Conservation (phyloP, 2,329 filamentous ascomycete genomes). For the Colletotrichum orchidophilum region DNA sequence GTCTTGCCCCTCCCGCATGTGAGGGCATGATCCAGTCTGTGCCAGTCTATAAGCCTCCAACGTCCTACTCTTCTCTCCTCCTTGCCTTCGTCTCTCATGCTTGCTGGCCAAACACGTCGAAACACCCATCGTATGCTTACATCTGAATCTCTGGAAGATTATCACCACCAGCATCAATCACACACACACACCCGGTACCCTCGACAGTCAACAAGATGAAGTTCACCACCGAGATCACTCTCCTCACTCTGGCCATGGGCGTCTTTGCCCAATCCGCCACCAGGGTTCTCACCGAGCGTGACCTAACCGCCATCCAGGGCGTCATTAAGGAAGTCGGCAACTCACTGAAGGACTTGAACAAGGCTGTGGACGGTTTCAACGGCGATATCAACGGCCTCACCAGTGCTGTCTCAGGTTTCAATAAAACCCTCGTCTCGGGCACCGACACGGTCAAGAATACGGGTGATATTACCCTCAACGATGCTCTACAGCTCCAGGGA, state of each 20-base stretch:
- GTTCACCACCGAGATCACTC: slow-evolving; percentile 34
- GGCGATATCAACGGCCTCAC: slow-evolving; percentile 36
- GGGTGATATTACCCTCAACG: slow-evolving; percentile 34
- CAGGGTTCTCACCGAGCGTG: slow-evolving; percentile 28
- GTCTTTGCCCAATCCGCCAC: slow-evolving; percentile 32
- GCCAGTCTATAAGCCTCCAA: slow-evolving; percentile 29
- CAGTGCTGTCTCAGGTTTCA: slow-evolving; percentile 36
- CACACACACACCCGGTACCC: not conserved
- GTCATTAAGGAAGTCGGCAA: slow-evolving; percentile 34
- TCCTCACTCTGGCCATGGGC: slow-evolving; percentile 32
- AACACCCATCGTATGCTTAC: not conserved
- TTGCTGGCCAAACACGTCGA: slow-evolving; percentile 30
- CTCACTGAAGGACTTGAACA: slow-evolving; percentile 36
- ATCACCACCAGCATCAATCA: not conserved
- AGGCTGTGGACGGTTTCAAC: slow-evolving; percentile 38
- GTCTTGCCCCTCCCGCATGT: slow-evolving; percentile 20
- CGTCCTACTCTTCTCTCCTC: not conserved
- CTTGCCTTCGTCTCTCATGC: not conserved
- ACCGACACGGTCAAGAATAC: slow-evolving; percentile 25
- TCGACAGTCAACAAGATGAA: slow-evolving; percentile 30
- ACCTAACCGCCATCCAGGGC: slow-evolving; percentile 30
- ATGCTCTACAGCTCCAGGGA: slow-evolving; percentile 33
- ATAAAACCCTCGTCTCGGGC: slow-evolving; percentile 34
- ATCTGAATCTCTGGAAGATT: not conserved
- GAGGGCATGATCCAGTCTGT: slow-evolving; percentile 14